Conservation (phyloP, 306 rosid species). For the Vicia faba region DNA sequence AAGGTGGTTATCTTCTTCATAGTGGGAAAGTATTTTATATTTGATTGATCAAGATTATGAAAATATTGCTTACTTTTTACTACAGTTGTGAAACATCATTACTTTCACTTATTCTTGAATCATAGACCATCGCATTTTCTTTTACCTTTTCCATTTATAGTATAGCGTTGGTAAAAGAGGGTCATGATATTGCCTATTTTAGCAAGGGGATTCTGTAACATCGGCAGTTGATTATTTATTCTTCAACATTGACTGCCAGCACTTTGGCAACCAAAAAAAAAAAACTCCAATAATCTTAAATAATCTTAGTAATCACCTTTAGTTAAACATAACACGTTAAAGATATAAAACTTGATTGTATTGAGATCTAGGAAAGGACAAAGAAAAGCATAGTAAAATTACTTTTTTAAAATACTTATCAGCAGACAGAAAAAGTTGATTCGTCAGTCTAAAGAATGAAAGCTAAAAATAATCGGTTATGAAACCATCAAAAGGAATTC, state of each 20-base stretch:
- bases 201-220: conserved; percentile 11
- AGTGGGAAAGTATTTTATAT: no score
- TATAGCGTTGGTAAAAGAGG: conserved; percentile 12
- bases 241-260: conserved; percentile 23
- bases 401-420: neutral
- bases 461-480: conserved; percentile 29
- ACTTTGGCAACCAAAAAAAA: no score
- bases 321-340: neutral
- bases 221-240: conserved; percentile 12
- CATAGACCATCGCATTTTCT: neutral
- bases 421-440: conserved; percentile 34
- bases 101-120: conserved; percentile 13
- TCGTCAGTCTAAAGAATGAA: conserved; percentile 27
- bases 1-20: no score
- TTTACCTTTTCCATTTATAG: conserved; percentile 7
- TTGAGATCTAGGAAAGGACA: conserved; percentile 17
- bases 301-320: neutral
- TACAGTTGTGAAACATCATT: neutral
- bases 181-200: neutral
- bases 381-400: neutral
- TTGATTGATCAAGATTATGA: neutral
- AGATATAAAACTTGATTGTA: neutral
- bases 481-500: conserved; percentile 42
- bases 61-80: conserved; percentile 29
- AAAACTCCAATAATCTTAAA: no score